Base-by-base conservation (phyloP, 164 flowering plant genomes). In the Stephania japonica region DNA sequence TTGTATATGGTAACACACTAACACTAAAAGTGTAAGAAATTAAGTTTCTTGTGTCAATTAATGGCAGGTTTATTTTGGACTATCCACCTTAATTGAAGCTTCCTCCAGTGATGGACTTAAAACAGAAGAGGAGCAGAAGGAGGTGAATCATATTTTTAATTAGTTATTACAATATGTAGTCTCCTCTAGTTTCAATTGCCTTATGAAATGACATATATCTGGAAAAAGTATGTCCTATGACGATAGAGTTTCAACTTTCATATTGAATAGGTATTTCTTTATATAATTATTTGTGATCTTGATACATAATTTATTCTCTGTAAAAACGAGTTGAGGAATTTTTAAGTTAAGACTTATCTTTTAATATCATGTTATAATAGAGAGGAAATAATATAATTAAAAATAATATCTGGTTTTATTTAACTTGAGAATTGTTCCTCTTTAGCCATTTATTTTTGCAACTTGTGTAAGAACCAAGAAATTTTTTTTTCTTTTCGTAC, bases 121-220 rank as follows among this genome's bases (percentile, higher is more conserved):
- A 81, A 86, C 96, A 65, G 95, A 90, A 74, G 97, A 89, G 70
- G 99, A 94, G 79, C 93, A 95, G 66, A 91, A 88, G 77, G 99
- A 92, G 97, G 99, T 91, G 72, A 70, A 59, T 59, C 6, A 59
- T 21, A 6, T 59, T 59, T 5, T 59, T 0, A 7, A 59, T 59
- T 59, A 41, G 65, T 19, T 67, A 50, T 32, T 32, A 21, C 11
- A 8, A 13, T 41, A 24, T 53, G 32, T 19, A 50, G 49, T 23
- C 13, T 59, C 21, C 24, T 4, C n/a, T 3, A 4, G 21, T 71
- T 61, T 41, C 43, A 61, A n/a, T 21, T 38, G 64, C 12, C 53
- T 47, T 47, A 9, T 47, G 64, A 6, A 59, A 19, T 59, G 64
- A 59, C 3, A 19, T 59, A 59, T 59, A 5, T 19, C 64, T 18